Base-by-base conservation (phyloP, 129 eudicot species). In the Flaveria bidentis region DNA sequence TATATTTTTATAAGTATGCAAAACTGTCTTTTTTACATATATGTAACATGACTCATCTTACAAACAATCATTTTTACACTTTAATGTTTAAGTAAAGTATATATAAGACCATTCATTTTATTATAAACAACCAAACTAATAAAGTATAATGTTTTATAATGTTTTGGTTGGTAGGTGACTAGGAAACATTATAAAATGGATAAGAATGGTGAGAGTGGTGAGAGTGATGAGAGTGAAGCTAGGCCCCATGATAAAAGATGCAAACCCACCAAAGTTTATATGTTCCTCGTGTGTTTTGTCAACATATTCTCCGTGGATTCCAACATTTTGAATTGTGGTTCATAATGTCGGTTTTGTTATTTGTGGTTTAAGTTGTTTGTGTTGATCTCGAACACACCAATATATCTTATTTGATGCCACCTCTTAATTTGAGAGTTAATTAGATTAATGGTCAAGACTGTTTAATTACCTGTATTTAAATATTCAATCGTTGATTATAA, bases 121-220 rank as follows among this genome's bases (percentile, higher is more conserved):
- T 64, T 64, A 23, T 22, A 46, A 22, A 13, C 18, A 42, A 20
- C 9, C 63, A 9, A 14, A 14, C 14, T 23, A 45, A 58, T 22
- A 56, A 33, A 41, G 15, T 12, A 41, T 14, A 46, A 10, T 45
- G 28, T 33, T 66, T 80, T 28, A 12, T 42, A 65, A 28, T 65
- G 69, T 53, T 52, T 73, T 41, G 67, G 65, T 73, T n/a, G 68
- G 71, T 73, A 52, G 47, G 74, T 78, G 72, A 70, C 55, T 63
- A 60, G 15, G 65, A 52, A 71, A 42, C 63, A 67, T 66, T 50
- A 55, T 60, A 74, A 55, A 67, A 26, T 74, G 79, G 84, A 80
- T 80, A 80, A 80, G 80, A 49, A 25, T 80, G 70, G 74, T 74
- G 84, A 80, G 71, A 26, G 75, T 66, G n/a, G n/a, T n/a, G n/a